These are phyloP conservation scores for Cryptococcus sp. DNA, from an alignment of 1,284 basidiomycete genomes.

Conservation along the genomic window DNA sequence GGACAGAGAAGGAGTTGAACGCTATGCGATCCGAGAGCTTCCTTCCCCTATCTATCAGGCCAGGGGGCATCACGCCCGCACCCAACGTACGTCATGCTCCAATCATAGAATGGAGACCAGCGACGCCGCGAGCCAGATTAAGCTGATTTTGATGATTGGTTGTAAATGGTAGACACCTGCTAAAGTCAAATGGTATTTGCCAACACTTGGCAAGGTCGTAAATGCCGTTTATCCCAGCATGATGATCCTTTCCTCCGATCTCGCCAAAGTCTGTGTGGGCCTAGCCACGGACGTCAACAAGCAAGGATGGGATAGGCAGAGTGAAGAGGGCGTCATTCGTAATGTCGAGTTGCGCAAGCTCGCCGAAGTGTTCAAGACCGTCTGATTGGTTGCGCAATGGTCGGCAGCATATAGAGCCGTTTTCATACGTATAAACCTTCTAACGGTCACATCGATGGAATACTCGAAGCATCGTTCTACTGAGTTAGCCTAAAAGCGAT, in stretches of 20 bases:
- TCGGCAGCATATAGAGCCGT: not conserved
- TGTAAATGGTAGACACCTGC: too few relatives aligned
- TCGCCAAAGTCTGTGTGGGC: conserved; percentile 19
- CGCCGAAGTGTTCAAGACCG: conserved; percentile 4
- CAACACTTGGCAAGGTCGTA: not conserved
- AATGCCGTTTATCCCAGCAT: conserved; percentile 10
- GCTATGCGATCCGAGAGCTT: conserved; percentile 12
- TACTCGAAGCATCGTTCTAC: too few relatives aligned
- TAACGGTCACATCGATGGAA: too few relatives aligned
- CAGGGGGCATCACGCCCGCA: conserved; percentile 29
- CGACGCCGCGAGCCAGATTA: not conserved
- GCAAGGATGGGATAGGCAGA: conserved; percentile 44
- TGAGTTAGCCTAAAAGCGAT: too few relatives aligned
- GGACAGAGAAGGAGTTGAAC: conserved; percentile 26
- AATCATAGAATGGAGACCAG: not conserved
- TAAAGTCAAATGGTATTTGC: too few relatives aligned
- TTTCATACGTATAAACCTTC: not conserved
- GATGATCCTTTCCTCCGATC: conserved; percentile 12
- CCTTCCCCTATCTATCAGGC: conserved; percentile 25
- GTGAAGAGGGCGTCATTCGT: conserved; percentile 13
- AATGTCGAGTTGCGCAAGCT: conserved; percentile 62
- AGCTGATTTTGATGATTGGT: too few relatives aligned
- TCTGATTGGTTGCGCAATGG: not conserved
- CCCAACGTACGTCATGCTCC: conserved; percentile 20
- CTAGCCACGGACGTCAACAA: conserved; percentile 13